Evolutionary conservation across 306 rosid genomes (phyloP).

Genomic region (Trifolium repens): DNA sequence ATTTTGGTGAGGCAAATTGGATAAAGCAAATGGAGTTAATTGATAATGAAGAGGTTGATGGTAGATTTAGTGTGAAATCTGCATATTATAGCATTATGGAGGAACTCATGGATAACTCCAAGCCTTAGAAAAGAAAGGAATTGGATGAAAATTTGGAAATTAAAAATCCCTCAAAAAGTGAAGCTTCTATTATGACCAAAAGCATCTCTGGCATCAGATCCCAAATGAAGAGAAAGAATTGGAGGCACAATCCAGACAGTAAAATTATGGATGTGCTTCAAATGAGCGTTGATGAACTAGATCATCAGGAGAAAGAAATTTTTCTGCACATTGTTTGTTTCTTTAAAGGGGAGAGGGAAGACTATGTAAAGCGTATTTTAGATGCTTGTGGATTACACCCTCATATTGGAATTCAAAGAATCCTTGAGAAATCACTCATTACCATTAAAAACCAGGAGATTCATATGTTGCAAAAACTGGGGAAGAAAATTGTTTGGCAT

Average conservation of each 20-base stretch:
- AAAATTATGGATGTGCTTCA: constrained; percentile 28
- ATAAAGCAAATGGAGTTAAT: too few species aligned
- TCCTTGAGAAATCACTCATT: constrained; percentile 29
- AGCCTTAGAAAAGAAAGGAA: too few species aligned
- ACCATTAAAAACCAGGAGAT: constrained; percentile 17
- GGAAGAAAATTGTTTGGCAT: neutral
- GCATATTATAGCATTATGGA: too few species aligned
- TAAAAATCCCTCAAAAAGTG: too few species aligned
- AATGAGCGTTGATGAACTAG: constrained; percentile 21
- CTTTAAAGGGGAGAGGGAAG: neutral
- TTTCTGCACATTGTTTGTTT: neutral
- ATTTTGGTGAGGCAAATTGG: too few species aligned
- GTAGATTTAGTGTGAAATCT: too few species aligned
- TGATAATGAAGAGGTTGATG: too few species aligned
- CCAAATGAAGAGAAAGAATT: too few species aligned
- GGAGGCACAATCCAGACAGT: neutral
- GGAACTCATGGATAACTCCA: too few species aligned
- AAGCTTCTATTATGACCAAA: too few species aligned
- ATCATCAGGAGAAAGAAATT: neutral
- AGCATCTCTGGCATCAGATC: too few species aligned
- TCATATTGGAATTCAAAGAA: neutral
- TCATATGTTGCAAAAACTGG: constrained; percentile 19
- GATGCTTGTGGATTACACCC: neutral
- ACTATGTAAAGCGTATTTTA: neutral
- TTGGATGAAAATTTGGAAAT: too few species aligned